Percentiles rank a stretch among this genome's conserved stretches.
Conservation (phyloP, 2,329 filamentous ascomycete species). For the Aspergillus sp. region DNA sequence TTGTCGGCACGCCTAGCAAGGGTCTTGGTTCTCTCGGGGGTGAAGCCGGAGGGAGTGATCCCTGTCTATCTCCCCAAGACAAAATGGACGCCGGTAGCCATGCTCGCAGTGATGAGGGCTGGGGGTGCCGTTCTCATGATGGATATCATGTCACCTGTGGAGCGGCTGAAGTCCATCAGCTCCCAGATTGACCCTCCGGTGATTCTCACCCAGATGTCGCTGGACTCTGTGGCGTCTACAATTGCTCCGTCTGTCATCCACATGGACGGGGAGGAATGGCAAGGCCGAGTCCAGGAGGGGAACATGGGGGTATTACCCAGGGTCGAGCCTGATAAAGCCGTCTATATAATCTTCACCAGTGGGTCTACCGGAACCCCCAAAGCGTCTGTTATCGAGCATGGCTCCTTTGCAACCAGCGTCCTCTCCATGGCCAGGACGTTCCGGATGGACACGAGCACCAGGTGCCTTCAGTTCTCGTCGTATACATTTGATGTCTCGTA, state of each 20-base stretch:
- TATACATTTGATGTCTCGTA: constrained; percentile 43
- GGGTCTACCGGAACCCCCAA: constrained; percentile 11
- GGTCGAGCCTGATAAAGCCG: background rate
- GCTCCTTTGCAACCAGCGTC: background rate
- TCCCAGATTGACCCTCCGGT: background rate
- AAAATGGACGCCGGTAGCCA: constrained; percentile 22
- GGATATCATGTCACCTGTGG: background rate
- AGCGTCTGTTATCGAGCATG: constrained; percentile 3
- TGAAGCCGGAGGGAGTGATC: constrained; percentile 18
- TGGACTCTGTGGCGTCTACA: background rate
- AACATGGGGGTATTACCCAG: background rate
- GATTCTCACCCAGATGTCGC: background rate
- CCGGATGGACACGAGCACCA: constrained; percentile 37
- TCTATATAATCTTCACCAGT: constrained; percentile 21
- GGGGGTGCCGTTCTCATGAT: constrained; percentile 2
- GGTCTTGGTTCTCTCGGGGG: too few relatives aligned
- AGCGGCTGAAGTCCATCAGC: constrained; percentile 2
- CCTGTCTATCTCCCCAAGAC: constrained; percentile 29
- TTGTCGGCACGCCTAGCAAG: constrained; percentile 29
- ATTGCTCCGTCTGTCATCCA: background rate
- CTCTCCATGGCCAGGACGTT: background rate
- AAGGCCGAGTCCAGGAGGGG: background rate
- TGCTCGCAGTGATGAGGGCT: background rate
- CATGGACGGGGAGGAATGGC: background rate
- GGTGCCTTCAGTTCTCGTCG: constrained; percentile 32